Conservation (phyloP, 177 flowering plant species). For the Vitis hybrid region DNA sequence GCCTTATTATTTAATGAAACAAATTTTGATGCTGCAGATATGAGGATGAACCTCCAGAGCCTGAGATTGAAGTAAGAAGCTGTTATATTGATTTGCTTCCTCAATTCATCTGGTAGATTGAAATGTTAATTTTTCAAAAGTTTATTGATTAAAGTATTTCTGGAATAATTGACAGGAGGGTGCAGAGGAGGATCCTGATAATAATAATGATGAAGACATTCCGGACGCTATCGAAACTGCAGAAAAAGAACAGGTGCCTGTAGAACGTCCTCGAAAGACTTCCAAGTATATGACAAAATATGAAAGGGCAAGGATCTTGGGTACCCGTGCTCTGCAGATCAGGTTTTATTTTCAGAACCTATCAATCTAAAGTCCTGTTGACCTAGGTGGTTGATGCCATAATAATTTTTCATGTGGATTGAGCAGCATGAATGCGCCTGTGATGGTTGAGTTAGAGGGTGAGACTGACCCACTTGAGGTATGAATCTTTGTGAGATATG, state of each 20-base stretch:
- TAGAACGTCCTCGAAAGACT: conserved; percentile 65
- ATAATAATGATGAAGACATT: conserved; percentile 53
- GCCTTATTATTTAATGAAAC: background rate
- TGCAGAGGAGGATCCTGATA: conserved; percentile 64
- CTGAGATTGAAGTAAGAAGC: conserved; percentile 66
- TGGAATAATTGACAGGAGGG: conserved; percentile 59
- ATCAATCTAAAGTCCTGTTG: background rate
- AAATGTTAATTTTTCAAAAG: background rate
- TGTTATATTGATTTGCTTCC: conserved; percentile 6
- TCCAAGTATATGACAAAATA: conserved; percentile 92
- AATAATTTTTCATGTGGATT: conserved; percentile 7
- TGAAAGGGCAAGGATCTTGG: conserved; percentile 91
- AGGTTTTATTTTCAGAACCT: conserved; percentile 40
- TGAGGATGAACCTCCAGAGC: conserved; percentile 87
- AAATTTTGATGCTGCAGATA: conserved; percentile 40
- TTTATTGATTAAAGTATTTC: background rate
- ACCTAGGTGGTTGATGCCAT: background rate
- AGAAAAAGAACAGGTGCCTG: conserved; percentile 49
- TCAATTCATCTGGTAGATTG: background rate
- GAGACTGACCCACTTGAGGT: conserved; percentile 99
- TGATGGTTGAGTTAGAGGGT: conserved; percentile 96
- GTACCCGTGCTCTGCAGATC: conserved; percentile 93
- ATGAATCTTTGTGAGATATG: conserved; percentile 6
- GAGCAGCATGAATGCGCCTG: conserved; percentile 96
- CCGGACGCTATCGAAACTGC: conserved; percentile 51